Percentiles rank a stretch among this genome's conserved stretches.
Conservation (phyloP, 805 yeast genomes). For the Candida boidinii region DNA sequence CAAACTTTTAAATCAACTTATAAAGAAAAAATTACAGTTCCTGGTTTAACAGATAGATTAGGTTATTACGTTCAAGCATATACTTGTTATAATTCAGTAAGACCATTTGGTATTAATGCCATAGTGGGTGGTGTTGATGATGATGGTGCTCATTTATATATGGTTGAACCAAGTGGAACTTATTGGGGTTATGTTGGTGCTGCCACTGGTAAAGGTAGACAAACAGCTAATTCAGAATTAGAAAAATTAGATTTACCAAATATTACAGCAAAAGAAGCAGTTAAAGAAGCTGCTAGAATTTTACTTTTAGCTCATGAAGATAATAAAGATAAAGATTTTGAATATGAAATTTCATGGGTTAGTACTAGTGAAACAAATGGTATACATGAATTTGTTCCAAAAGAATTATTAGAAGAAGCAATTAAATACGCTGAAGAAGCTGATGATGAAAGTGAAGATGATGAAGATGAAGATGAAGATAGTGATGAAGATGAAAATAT, state of each 20-base stretch:
- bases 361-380: slow-evolving; percentile 71
- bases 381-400: slow-evolving; percentile 71
- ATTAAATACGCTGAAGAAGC: slow-evolving; percentile 76
- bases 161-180: slow-evolving; percentile 96
- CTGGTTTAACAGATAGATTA: slow-evolving; percentile 76
- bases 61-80: slow-evolving; percentile 92
- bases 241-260: slow-evolving; percentile 77
- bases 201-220: slow-evolving; percentile 98
- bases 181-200: slow-evolving; percentile 98
- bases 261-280: slow-evolving; percentile 71
- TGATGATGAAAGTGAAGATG: slow-evolving; percentile 68
- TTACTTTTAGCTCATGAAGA: slow-evolving; percentile 95
- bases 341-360: slow-evolving; percentile 89
- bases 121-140: slow-evolving; percentile 92
- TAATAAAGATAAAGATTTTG: slow-evolving; percentile 94
- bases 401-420: slow-evolving; percentile 74
- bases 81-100: slow-evolving; percentile 91
- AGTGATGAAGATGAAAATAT: slow-evolving; percentile 23
- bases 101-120: slow-evolving; percentile 94
- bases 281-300: slow-evolving; percentile 89
- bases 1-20: slow-evolving; percentile 67
- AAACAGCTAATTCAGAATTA: slow-evolving; percentile 92
- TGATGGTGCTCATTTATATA: slow-evolving; percentile 78
- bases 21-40: slow-evolving; percentile 68
- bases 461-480: slow-evolving; percentile 39